These are phyloP conservation scores for Pseudozyma thailandica DNA, from an alignment of 1,284 basidiomycete species.

Conservation along the genomic window DNA sequence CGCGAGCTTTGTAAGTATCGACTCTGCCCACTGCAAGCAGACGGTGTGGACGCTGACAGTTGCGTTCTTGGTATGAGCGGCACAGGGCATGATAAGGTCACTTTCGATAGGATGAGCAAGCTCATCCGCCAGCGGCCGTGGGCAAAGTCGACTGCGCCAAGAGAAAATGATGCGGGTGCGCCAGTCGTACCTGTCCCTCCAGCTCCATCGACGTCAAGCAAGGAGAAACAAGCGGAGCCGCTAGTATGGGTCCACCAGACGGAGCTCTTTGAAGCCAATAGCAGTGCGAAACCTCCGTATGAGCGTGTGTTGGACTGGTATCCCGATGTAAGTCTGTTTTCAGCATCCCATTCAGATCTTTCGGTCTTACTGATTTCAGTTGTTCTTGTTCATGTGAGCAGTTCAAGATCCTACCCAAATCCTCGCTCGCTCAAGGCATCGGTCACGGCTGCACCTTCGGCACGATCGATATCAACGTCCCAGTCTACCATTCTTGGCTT, in stretches of 20 bases:
- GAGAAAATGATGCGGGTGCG: not conserved
- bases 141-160: not conserved
- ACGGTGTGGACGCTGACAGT: not conserved
- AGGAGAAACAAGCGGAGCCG: slow-evolving; percentile 14
- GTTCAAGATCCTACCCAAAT: slow-evolving; percentile 24
- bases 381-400: not conserved
- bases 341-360: not conserved
- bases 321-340: slow-evolving; percentile 42
- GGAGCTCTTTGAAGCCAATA: slow-evolving; percentile 36
- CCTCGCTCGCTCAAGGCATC: slow-evolving; percentile 15
- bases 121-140: slow-evolving; percentile 28
- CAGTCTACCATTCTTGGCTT: slow-evolving; percentile 53
- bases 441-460: slow-evolving; percentile 47
- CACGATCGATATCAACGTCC: slow-evolving; percentile 57
- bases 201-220: not conserved
- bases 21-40: not conserved
- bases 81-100: slow-evolving; percentile 43
- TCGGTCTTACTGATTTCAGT: not conserved
- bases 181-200: not conserved
- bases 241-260: slow-evolving; percentile 60
- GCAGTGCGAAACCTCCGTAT: slow-evolving; percentile 13
- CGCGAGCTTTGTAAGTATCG: slow-evolving; percentile 34
- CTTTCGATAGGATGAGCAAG: slow-evolving; percentile 37
- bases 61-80: not conserved
- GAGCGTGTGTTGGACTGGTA: slow-evolving; percentile 53